phyloP scores from a whole-genome alignment of 2,329 filamentous ascomycete genomes.

The Teratosphaeria nubilosa region DNA sequence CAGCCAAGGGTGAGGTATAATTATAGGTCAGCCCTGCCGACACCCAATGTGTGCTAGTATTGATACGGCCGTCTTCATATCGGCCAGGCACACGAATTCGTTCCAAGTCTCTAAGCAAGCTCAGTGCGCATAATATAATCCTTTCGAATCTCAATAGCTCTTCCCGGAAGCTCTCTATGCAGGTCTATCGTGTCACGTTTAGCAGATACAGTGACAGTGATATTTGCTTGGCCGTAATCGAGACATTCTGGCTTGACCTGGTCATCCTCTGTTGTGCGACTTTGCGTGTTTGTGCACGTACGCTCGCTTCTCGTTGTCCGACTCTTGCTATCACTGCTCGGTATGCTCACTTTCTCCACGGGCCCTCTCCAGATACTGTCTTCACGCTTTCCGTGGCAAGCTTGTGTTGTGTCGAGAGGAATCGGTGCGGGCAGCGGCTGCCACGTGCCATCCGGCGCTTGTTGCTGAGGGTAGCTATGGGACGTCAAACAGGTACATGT shows the following conservation, averaged over 20 bases:
- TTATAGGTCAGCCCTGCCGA: background rate
- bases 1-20: too few species aligned
- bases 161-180: background rate
- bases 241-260: background rate
- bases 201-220: background rate
- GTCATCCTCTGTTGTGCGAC: background rate
- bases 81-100: too few species aligned
- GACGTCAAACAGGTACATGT: background rate
- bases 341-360: background rate
- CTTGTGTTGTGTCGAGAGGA: background rate
- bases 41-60: too few species aligned
- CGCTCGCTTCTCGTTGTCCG: background rate
- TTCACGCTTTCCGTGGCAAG: background rate
- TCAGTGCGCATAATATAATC: too few species aligned
- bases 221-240: background rate
- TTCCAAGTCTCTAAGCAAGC: too few species aligned
- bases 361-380: background rate
- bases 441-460: background rate
- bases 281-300: background rate
- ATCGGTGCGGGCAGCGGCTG: background rate
- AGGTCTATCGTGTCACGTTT: background rate
- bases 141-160: too few species aligned
- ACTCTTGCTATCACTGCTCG: background rate
- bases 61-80: too few species aligned
- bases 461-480: background rate